Evolutionary conservation across 257 asterid species (phyloP).

Genomic region (Anisodus tanguticus): DNA sequence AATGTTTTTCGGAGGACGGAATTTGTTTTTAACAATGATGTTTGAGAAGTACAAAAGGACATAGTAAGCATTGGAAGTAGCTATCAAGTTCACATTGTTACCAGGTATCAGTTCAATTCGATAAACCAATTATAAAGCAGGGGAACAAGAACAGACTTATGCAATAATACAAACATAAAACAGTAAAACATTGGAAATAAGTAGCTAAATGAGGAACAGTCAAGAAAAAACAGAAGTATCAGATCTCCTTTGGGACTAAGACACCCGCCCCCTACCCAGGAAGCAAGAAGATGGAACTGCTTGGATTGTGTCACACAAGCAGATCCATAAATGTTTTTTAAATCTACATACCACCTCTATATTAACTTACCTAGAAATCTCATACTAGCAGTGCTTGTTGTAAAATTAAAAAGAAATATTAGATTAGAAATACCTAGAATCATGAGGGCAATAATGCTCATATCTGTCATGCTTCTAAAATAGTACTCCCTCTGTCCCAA

Average conservation of each 20-base stretch:
- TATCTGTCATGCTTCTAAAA: background rate
- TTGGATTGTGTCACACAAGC: conserved; percentile 13
- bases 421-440: background rate
- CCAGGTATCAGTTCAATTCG: background rate
- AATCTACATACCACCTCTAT: background rate
- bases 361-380: background rate
- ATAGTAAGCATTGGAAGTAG: background rate
- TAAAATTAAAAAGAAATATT: background rate
- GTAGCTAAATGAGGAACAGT: background rate
- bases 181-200: background rate
- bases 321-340: background rate
- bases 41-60: background rate
- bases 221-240: background rate
- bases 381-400: background rate
- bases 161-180: background rate
- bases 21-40: background rate
- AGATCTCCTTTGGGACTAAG: background rate
- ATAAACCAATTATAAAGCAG: conserved; percentile 3
- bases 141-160: background rate
- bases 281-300: conserved; percentile 17
- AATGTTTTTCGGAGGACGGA: background rate
- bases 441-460: background rate
- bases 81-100: background rate
- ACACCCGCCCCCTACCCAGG: background rate
- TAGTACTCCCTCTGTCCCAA: no score